Percentiles rank a stretch among this genome's conserved stretches.
These are phyloP conservation scores for Epichloe uncinata DNA, from an alignment of 2,329 filamentous ascomycete genomes.

Conservation along the genomic window DNA sequence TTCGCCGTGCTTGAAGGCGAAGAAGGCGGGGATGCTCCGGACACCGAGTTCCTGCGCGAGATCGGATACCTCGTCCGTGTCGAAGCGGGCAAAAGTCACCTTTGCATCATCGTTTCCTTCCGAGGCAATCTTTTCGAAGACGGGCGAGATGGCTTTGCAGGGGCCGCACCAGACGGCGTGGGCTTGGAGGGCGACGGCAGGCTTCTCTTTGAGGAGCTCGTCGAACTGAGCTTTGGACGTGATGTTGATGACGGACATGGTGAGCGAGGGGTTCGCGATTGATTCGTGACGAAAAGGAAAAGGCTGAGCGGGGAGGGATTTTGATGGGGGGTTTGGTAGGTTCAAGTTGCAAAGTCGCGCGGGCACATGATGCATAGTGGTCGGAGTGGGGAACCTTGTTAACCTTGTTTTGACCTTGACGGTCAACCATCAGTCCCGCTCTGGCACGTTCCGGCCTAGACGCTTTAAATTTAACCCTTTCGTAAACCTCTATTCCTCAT, in stretches of 20 bases:
- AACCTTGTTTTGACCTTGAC: too few relatives aligned
- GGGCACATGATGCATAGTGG: too few relatives aligned
- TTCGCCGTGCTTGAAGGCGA: conserved; percentile 42
- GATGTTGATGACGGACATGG: conserved; percentile 24
- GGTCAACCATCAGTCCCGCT: too few relatives aligned
- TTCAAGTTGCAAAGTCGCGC: too few relatives aligned
- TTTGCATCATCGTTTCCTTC: conserved; percentile 22
- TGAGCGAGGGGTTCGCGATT: neutral
- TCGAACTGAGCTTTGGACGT: conserved; percentile 31
- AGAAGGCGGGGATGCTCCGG: conserved; percentile 45
- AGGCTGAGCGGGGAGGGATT: too few relatives aligned
- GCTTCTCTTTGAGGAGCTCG: conserved; percentile 32
- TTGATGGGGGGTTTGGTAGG: too few relatives aligned
- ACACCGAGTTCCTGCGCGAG: conserved; percentile 35
- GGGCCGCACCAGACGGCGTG: conserved; percentile 46
- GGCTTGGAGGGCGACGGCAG: conserved; percentile 42
- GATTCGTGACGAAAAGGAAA: too few relatives aligned
- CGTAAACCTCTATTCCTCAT: too few relatives aligned
- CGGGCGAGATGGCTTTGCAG: conserved; percentile 43
- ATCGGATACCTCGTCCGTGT: conserved; percentile 40
- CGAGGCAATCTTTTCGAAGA: conserved; percentile 34
- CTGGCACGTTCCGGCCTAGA: too few relatives aligned
- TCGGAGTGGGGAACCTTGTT: too few relatives aligned
- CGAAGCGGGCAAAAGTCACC: conserved; percentile 42
- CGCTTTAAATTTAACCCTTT: too few relatives aligned